Conservation (phyloP, 345 rosid species). For the Eucalyptus shirleyi region DNA sequence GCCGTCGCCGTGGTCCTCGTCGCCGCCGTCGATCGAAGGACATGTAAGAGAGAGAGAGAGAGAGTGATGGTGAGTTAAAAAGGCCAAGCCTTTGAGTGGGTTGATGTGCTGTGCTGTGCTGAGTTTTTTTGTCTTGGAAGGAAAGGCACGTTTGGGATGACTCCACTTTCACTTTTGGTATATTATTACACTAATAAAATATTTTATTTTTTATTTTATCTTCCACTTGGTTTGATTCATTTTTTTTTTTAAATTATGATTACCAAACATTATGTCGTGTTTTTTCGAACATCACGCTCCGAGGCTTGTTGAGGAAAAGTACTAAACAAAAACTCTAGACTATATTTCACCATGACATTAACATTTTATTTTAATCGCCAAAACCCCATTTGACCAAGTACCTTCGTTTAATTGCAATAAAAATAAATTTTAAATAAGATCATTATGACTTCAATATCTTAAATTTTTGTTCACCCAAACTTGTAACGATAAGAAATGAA, state of each 20-base stretch:
- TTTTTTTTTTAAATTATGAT: neutral
- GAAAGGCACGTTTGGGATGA: neutral
- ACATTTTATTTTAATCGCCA: too few species aligned
- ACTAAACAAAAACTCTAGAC: too few species aligned
- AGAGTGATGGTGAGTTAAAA: neutral
- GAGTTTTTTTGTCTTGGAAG: neutral
- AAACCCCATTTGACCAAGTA: neutral
- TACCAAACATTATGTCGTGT: neutral
- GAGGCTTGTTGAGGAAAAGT: too few species aligned
- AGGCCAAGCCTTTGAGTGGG: neutral
- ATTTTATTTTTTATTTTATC: neutral
- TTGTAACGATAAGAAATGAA: neutral
- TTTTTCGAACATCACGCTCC: neutral
- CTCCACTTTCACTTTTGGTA: neutral
- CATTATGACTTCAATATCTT: neutral
- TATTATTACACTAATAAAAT: neutral
- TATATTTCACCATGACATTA: neutral
- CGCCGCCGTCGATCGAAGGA: neutral
- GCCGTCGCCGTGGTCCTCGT: neutral
- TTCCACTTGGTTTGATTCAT: neutral
- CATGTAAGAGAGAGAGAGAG: neutral
- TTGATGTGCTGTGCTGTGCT: neutral
- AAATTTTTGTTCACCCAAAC: neutral
- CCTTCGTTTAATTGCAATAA: accelerated
- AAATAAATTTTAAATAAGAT: neutral